Percentiles rank a stretch among this genome's conserved stretches.
These are phyloP conservation scores for Mycena floridula DNA, from an alignment of 768 basidiomycete genomes.

Conservation along the genomic window DNA sequence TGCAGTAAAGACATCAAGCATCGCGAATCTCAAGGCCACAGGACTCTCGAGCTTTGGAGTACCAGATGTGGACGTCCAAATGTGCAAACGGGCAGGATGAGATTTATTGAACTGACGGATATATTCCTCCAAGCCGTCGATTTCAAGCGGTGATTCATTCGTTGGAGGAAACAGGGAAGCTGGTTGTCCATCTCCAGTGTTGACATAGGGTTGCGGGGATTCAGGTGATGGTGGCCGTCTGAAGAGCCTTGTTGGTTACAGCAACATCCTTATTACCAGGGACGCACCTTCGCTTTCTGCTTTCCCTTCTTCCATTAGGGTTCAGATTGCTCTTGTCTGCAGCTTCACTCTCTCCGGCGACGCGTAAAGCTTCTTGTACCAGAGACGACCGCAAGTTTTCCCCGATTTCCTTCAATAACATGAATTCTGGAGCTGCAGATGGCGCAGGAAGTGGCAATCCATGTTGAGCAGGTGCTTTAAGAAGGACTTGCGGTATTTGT, in stretches of 20 bases:
- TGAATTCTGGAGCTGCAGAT: conserved; percentile 32
- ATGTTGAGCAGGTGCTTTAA: conserved; percentile 27
- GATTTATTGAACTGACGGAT: conserved; percentile 51
- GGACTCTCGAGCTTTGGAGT: conserved; percentile 20
- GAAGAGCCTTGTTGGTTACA: not conserved
- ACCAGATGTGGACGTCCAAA: conserved; percentile 39
- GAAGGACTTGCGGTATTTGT: conserved; percentile 37
- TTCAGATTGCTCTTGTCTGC: conserved; percentile 45
- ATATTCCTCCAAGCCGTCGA: conserved; percentile 44
- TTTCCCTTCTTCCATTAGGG: conserved; percentile 38
- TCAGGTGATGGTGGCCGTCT: conserved; percentile 54
- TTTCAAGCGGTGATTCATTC: conserved; percentile 30
- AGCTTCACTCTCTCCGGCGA: conserved; percentile 49
- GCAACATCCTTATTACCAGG: not conserved
- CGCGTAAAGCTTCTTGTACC: conserved; percentile 52
- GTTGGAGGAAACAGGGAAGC: conserved; percentile 40
- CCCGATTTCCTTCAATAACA: conserved; percentile 40
- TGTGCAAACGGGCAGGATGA: conserved; percentile 38
- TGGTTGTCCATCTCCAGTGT: conserved; percentile 28
- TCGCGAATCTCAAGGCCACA: conserved; percentile 48
- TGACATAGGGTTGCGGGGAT: conserved; percentile 54
- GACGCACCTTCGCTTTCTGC: conserved; percentile 52
- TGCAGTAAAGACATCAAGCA: conserved; percentile 60
- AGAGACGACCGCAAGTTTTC: conserved; percentile 41
- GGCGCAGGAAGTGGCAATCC: conserved; percentile 17